These are phyloP conservation scores for Sporothrix phasma DNA, from an alignment of 2,329 filamentous ascomycete genomes.

Conservation along the genomic window DNA sequence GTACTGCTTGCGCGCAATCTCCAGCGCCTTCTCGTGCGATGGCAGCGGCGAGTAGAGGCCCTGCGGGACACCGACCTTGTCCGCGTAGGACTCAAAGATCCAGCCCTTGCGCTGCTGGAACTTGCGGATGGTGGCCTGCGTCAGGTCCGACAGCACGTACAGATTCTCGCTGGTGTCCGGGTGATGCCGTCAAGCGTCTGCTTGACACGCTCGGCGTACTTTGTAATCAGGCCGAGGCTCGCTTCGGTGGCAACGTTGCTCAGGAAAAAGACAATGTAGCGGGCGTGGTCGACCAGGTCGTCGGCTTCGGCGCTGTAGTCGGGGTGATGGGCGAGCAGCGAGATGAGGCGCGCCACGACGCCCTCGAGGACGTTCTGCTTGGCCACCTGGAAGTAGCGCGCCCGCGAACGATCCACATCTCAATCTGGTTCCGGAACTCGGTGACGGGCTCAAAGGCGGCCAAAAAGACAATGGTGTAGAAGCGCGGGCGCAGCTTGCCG, in stretches of 20 bases:
- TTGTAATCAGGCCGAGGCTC: slow-evolving; percentile 81
- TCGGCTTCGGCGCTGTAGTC: slow-evolving; percentile 63
- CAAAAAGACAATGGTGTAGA: slow-evolving; percentile 83
- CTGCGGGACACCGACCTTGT: slow-evolving; percentile 69
- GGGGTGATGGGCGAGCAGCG: slow-evolving; percentile 84
- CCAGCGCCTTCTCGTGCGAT: slow-evolving; percentile 68
- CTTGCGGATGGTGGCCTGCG: slow-evolving; percentile 69
- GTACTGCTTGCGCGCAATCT: slow-evolving; percentile 78
- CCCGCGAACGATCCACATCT: slow-evolving; percentile 86
- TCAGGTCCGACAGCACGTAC: slow-evolving; percentile 79
- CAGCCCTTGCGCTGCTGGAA: slow-evolving; percentile 83
- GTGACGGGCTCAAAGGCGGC: slow-evolving; percentile 76
- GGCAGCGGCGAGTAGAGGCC: slow-evolving; percentile 68
- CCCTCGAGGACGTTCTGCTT: slow-evolving; percentile 65
- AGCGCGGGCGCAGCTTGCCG: slow-evolving; percentile 59
- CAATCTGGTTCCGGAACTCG: slow-evolving; percentile 62
- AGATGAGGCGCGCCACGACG: slow-evolving; percentile 71
- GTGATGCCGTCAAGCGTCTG: slow-evolving; percentile 71
- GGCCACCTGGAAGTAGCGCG: slow-evolving; percentile 50
- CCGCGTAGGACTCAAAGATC: slow-evolving; percentile 73
- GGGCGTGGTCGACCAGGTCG: slow-evolving; percentile 70
- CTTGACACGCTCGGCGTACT: slow-evolving; percentile 88
- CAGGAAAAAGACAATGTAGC: slow-evolving; percentile 86
- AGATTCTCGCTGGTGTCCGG: slow-evolving; percentile 60
- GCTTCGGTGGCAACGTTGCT: slow-evolving; percentile 71